Conservation (phyloP, 2,329 filamentous ascomycete genomes). For the Incumbomyces lentus region DNA sequence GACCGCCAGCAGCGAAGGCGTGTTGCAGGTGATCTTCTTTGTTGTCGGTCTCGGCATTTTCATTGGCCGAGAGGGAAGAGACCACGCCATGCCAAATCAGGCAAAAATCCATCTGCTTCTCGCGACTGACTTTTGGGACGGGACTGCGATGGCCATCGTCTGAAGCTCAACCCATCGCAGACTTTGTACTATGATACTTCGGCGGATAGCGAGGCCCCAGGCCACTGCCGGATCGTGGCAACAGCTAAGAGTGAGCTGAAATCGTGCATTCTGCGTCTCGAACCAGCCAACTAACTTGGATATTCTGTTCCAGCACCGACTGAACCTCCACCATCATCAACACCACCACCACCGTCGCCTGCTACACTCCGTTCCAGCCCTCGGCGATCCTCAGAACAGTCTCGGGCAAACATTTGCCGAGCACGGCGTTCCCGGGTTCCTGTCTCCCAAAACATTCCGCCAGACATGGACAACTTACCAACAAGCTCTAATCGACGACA, state of each 20-base stretch:
- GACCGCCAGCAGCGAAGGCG: neutral
- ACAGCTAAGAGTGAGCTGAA: constrained; percentile 1
- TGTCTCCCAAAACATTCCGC: constrained; percentile 59
- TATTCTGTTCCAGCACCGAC: constrained; percentile 6
- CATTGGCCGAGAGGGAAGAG: constrained; percentile 1
- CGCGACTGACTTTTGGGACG: constrained; percentile 3
- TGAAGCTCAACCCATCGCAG: neutral
- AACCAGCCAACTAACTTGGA: neutral
- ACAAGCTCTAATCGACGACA: constrained; percentile 57
- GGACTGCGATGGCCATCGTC: neutral
- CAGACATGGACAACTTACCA: constrained; percentile 81
- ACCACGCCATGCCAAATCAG: constrained; percentile 1
- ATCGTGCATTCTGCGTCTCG: neutral
- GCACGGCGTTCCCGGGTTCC: constrained; percentile 57
- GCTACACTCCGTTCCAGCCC: constrained; percentile 10
- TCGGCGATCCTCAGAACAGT: constrained; percentile 3
- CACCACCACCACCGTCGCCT: constrained; percentile 18
- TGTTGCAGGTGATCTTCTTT: constrained; percentile 3
- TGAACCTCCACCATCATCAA: constrained; percentile 15
- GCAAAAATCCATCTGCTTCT: neutral
- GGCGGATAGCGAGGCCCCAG: constrained; percentile 19
- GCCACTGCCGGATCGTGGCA: constrained; percentile 13
- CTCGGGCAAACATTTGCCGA: constrained; percentile 22
- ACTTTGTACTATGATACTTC: constrained; percentile 14
- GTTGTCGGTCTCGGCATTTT: neutral